phyloP scores from a whole-genome alignment of 1,284 basidiomycete genomes.

The Rugosomyces carneus region DNA sequence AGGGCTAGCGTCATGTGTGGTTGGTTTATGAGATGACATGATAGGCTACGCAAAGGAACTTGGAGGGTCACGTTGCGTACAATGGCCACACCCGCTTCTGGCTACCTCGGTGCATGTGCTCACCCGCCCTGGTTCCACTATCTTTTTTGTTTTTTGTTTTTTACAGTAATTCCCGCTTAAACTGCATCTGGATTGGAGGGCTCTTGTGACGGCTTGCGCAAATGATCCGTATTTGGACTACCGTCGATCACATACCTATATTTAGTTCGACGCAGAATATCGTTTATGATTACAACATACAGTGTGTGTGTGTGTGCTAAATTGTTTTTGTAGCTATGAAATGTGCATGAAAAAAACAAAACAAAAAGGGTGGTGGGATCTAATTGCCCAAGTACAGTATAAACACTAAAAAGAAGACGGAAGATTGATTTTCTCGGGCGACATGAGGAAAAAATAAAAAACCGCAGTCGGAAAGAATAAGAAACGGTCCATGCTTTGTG shows the following conservation, averaged over 20 bases:
- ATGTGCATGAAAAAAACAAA: background rate
- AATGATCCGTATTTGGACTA: background rate
- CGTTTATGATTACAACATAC: slow-evolving; percentile 7
- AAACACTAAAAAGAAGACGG: background rate
- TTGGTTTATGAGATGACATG: background rate
- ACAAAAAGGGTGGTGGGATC: background rate
- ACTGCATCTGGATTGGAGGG: background rate
- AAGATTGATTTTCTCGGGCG: background rate
- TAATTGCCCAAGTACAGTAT: background rate
- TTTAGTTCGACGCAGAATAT: background rate
- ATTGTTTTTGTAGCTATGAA: background rate
- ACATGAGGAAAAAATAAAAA: background rate
- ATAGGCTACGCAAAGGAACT: too few species aligned
- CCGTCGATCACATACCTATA: slow-evolving; percentile 1
- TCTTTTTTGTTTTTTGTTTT: too few species aligned
- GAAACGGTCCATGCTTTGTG: background rate
- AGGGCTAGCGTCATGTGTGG: slow-evolving; percentile 1
- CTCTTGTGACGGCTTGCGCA: background rate
- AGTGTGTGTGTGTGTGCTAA: background rate
- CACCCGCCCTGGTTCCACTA: too few species aligned
- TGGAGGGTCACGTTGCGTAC: background rate
- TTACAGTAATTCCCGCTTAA: background rate
- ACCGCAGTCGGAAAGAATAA: background rate
- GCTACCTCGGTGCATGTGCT: too few species aligned
- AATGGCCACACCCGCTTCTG: background rate